These are phyloP conservation scores for Neofusicoccum sp. DNA, from an alignment of 2,329 filamentous ascomycete species.

Conservation along the genomic window DNA sequence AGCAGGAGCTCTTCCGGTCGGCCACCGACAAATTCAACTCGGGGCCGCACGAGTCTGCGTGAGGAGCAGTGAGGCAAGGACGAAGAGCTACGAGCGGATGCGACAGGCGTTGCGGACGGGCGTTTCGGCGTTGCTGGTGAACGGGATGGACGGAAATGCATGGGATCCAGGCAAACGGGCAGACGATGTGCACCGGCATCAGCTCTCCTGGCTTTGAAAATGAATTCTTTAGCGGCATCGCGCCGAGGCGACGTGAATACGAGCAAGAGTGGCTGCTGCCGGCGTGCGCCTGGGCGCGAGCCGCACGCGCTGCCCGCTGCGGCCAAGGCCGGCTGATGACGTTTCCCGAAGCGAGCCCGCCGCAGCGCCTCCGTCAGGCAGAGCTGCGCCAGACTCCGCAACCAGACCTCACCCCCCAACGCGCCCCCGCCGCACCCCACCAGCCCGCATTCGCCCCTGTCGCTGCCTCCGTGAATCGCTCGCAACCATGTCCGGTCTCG, in stretches of 20 bases:
- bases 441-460: not conserved
- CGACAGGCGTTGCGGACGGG: constrained; percentile 17
- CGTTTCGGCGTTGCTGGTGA: constrained; percentile 17
- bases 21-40: constrained; percentile 73
- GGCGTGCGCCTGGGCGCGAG: not conserved
- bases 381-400: constrained; percentile 11
- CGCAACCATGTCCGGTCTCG: constrained; percentile 59
- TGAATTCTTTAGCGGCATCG: not conserved
- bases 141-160: not conserved
- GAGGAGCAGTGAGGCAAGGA: constrained; percentile 18
- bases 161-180: not conserved
- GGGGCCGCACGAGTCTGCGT: constrained; percentile 41
- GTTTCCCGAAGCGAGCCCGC: constrained; percentile 15
- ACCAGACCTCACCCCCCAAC: not conserved
- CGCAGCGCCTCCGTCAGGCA: constrained; percentile 1
- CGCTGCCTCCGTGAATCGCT: not conserved
- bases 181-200: constrained; percentile 1
- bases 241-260: not conserved
- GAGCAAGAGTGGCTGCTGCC: not conserved
- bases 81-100: not conserved
- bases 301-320: not conserved
- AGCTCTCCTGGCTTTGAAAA: not conserved
- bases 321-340: constrained; percentile 16
- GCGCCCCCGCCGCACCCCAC: not conserved
- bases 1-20: constrained; percentile 87